Conservation (phyloP, 2,329 filamentous ascomycete species). For the Alternaria angustiovoidea region DNA sequence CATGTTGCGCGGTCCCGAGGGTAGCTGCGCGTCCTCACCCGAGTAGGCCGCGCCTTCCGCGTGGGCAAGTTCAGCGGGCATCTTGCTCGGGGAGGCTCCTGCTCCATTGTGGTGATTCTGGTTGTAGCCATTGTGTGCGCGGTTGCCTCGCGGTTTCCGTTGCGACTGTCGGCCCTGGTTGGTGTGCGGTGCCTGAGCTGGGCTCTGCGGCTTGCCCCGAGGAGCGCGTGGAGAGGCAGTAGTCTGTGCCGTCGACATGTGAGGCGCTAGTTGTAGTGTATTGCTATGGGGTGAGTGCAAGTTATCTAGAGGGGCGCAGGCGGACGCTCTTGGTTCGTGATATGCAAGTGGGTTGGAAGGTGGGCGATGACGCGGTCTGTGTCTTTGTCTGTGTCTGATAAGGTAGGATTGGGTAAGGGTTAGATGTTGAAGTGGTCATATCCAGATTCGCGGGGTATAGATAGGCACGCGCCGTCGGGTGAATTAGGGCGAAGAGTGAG, state of each 20-base stretch:
- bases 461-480: slow-evolving; percentile 32
- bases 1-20: slow-evolving; percentile 31
- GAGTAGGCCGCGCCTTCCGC: slow-evolving; percentile 39
- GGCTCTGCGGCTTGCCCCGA: slow-evolving; percentile 45
- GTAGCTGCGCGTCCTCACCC: slow-evolving; percentile 38
- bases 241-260: slow-evolving; percentile 46
- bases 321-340: slow-evolving; percentile 29
- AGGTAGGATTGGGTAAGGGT: slow-evolving; percentile 28
- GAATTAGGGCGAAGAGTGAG: slow-evolving; percentile 16
- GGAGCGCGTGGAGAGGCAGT: slow-evolving; percentile 46
- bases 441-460: slow-evolving; percentile 39
- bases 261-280: slow-evolving; percentile 14
- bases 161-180: slow-evolving; percentile 39
- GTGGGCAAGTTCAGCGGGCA: slow-evolving; percentile 23
- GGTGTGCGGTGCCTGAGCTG: slow-evolving; percentile 35
- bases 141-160: slow-evolving; percentile 44
- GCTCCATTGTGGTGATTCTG: slow-evolving; percentile 32
- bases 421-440: slow-evolving; percentile 45
- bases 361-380: slow-evolving; percentile 35
- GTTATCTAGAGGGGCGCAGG: slow-evolving; percentile 40
- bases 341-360: slow-evolving; percentile 22
- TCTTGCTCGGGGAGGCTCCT: slow-evolving; percentile 25
- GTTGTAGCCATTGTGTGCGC: slow-evolving; percentile 39
- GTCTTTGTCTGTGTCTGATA: slow-evolving; percentile 30
- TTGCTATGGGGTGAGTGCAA: slow-evolving; percentile 19